These are phyloP conservation scores for Monilinia fructicola DNA, from an alignment of 2,329 filamentous ascomycete genomes.

Conservation along the genomic window DNA sequence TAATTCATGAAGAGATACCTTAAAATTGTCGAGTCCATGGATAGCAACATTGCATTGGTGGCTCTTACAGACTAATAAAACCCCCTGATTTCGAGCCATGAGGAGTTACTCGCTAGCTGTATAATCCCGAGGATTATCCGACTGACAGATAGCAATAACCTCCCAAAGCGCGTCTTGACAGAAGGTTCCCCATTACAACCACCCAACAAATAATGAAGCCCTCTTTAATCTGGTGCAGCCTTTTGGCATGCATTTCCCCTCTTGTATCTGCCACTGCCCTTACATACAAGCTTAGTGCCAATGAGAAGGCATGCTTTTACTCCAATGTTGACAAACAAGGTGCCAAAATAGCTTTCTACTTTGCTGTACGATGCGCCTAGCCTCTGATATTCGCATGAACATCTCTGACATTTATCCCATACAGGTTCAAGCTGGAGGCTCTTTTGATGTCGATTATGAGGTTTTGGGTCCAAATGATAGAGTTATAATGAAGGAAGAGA, in stretches of 20 bases:
- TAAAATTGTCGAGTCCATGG: background rate
- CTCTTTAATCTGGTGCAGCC: slow-evolving; percentile 59
- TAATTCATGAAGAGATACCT: background rate
- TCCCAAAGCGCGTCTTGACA: slow-evolving; percentile 13
- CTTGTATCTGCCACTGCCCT: slow-evolving; percentile 82
- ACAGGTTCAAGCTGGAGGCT: slow-evolving; percentile 95
- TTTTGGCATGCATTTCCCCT: slow-evolving; percentile 69
- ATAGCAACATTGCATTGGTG: background rate
- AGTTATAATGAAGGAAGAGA: slow-evolving; percentile 79
- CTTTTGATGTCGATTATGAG: slow-evolving; percentile 93
- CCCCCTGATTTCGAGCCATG: background rate
- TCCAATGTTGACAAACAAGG: slow-evolving; percentile 72
- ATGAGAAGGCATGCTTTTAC: slow-evolving; percentile 97
- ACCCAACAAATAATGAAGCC: slow-evolving; percentile 59
- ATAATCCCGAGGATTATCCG: slow-evolving; percentile 13
- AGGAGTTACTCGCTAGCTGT: slow-evolving; percentile 15
- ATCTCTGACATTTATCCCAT: slow-evolving; percentile 7
- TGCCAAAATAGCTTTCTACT: slow-evolving; percentile 96
- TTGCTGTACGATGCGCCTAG: slow-evolving; percentile 67
- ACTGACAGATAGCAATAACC: slow-evolving; percentile 21
- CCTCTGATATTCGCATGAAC: background rate
- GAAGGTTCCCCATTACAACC: slow-evolving; percentile 10
- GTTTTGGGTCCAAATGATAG: slow-evolving; percentile 81
- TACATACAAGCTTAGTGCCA: slow-evolving; percentile 86
- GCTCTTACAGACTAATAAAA: background rate